Evolutionary conservation across 345 rosid genomes (phyloP).

Genomic region (Eucalyptus brandiana): DNA sequence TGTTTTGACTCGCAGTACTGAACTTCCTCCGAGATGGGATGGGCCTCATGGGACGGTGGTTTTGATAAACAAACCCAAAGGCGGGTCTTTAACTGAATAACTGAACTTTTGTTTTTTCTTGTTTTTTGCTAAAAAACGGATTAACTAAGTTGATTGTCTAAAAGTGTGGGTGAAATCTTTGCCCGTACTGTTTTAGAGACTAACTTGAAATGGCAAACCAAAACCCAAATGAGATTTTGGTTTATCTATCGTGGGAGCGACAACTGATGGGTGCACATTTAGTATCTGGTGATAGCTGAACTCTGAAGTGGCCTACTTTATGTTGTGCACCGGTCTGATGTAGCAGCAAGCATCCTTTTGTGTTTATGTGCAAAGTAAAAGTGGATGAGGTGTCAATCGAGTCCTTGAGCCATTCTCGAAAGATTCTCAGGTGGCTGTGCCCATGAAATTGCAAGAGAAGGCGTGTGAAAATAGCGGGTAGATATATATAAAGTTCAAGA

Average conservation of each 20-base stretch:
- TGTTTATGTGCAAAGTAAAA: not conserved
- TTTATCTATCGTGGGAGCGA: not conserved
- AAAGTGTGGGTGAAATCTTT: not conserved
- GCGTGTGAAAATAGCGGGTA: not conserved
- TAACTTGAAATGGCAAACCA: not conserved
- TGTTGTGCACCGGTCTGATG: not conserved
- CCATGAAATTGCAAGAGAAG: not conserved
- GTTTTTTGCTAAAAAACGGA: not conserved
- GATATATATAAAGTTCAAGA: not conserved
- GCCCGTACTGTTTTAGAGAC: not conserved
- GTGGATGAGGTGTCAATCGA: not conserved
- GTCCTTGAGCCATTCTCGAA: not conserved
- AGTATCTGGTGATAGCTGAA: not conserved
- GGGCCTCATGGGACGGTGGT: slow-evolving; percentile 72
- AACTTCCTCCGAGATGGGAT: slow-evolving; percentile 88
- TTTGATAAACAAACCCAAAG: slow-evolving; percentile 93
- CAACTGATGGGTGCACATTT: not conserved
- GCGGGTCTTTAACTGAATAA: slow-evolving; percentile 10
- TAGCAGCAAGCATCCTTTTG: not conserved
- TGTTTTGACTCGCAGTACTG: slow-evolving; percentile 52
- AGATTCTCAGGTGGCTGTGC: not conserved
- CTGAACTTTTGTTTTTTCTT: too few relatives aligned
- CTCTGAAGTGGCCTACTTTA: not conserved
- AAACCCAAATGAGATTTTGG: not conserved
- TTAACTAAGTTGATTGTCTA: not conserved